Base-by-base conservation (phyloP, 2,329 filamentous ascomycete genomes). In the Xylaria polymorpha region DNA sequence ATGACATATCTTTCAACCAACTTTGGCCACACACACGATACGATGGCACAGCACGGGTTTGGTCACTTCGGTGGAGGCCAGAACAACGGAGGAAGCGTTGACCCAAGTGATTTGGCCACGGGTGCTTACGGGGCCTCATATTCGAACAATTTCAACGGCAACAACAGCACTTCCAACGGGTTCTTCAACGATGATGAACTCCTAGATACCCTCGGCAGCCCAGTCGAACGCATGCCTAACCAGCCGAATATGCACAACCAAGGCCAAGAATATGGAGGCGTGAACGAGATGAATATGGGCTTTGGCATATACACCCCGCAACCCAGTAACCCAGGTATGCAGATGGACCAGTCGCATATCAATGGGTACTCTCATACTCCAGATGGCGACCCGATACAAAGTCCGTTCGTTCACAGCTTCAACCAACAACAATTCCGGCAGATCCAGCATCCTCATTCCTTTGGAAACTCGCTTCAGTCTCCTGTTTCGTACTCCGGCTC, bases 181-280 rank as follows among this genome's bases (percentile, higher is more conserved):
- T 97, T 94, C 83, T 94, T 97, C 73, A 91, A 89, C 71, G 95
- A 97, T 73, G 95, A 98, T 72, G 95, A 98, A 78, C 85, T 98
- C 56, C 86, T 95, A 56, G 94, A 97, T 73, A 88, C 88, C 43
- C 85, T 95, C 9, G 86, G 82, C 51, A 86, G 85, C 74, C 85
- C 88, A 37, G 83, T 85, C 37, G 87, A 88, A 53, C 78, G 78
- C 22, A 77, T 77, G 58, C 53, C 74, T n/a, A 75, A 74, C 43
- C 85, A 87, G 74, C 76, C 83, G 12, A 83, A 83, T 65, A 82
- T 90, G 77, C 83, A 85, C 64, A 81, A 82, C 58, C 86, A 85
- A 67, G 83, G 85, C 62, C 86, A 88, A 68, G 87, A 89, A 65
- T 91, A 86, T 68, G 81, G 83, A 44, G 82, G 83, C 60, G 84